Percentiles rank a stretch among this genome's conserved stretches.
phyloP scores from a whole-genome alignment of 2,329 filamentous ascomycete species.

The Sarocladium strictum region DNA sequence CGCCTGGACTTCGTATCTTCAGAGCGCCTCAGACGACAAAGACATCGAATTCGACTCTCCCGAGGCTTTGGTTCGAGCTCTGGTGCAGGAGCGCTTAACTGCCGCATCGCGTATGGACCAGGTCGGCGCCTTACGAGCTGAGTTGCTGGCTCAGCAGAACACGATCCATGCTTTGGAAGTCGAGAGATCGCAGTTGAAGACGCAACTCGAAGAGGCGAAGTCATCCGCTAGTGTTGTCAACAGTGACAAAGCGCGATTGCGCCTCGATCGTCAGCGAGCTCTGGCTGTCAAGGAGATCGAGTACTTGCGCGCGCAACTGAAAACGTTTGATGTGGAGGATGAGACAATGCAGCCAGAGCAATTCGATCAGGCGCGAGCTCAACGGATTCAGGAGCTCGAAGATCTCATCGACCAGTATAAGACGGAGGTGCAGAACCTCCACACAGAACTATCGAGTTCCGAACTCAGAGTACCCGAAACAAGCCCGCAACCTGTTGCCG shows the following conservation, averaged over 20 bases:
- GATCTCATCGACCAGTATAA: slow-evolving; percentile 84
- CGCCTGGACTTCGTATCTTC: slow-evolving; percentile 81
- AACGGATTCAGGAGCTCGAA: slow-evolving; percentile 76
- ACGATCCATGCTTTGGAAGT: slow-evolving; percentile 66
- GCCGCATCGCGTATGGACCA: slow-evolving; percentile 74
- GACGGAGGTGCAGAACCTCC: slow-evolving; percentile 66
- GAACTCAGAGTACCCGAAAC: slow-evolving; percentile 35
- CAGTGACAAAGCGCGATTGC: slow-evolving; percentile 62
- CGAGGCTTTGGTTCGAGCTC: slow-evolving; percentile 76
- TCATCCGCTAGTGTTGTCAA: slow-evolving; percentile 37
- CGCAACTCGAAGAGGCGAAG: slow-evolving; percentile 67
- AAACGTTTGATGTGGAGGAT: slow-evolving; percentile 83
- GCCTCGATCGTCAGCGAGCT: slow-evolving; percentile 78
- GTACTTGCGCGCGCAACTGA: slow-evolving; percentile 86
- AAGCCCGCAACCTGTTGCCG: slow-evolving; percentile 33
- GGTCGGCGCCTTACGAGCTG: slow-evolving; percentile 71
- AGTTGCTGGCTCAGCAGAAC: slow-evolving; percentile 70
- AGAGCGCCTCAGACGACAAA: slow-evolving; percentile 53
- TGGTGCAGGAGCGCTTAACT: slow-evolving; percentile 76
- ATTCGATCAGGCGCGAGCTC: slow-evolving; percentile 67
- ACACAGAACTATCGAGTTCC: slow-evolving; percentile 64
- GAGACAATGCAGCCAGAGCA: slow-evolving; percentile 75
- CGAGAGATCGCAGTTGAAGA: slow-evolving; percentile 58
- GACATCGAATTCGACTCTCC: slow-evolving; percentile 80
- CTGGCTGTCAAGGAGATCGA: slow-evolving; percentile 90